A percentile compares a stretch with the other conserved stretches of the same genome.
Conservation (phyloP, 371 early-diverging fungal genomes). For the Lichtheimia ornata region DNA sequence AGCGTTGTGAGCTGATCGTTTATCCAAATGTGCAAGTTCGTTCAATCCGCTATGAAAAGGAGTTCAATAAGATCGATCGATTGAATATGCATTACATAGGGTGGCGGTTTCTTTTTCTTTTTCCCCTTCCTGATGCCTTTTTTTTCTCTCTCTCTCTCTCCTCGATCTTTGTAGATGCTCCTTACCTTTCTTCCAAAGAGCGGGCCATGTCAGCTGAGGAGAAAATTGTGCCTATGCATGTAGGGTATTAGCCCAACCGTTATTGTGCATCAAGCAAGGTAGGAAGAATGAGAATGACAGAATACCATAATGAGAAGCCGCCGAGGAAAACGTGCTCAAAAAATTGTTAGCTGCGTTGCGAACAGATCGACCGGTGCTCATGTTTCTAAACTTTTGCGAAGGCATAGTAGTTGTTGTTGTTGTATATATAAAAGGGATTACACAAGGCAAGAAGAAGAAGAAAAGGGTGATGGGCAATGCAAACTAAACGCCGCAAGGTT, state of each 20-base stretch:
- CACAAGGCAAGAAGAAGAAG: not conserved
- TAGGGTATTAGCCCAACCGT: not conserved
- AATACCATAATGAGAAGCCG: slow-evolving; percentile 14
- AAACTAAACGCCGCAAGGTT: not conserved
- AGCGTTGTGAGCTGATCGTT: slow-evolving; percentile 78
- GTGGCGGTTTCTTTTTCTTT: too few species aligned
- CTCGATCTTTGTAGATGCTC: not conserved
- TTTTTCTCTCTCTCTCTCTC: too few species aligned
- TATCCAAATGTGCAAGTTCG: slow-evolving; percentile 42
- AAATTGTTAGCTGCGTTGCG: slow-evolving; percentile 25
- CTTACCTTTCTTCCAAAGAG: slow-evolving; percentile 10
- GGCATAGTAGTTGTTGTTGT: slow-evolving; percentile 21
- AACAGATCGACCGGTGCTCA: slow-evolving; percentile 32
- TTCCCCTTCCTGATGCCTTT: too few species aligned
- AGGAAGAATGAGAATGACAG: not conserved
- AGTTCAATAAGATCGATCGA: not conserved
- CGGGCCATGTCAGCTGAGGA: slow-evolving; percentile 10
- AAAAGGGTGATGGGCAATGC: not conserved
- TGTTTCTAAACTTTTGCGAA: slow-evolving; percentile 39
- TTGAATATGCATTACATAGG: not conserved
- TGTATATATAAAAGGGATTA: not conserved
- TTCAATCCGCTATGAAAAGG: slow-evolving; percentile 7
- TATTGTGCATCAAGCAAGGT: not conserved
- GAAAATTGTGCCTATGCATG: slow-evolving; percentile 5
- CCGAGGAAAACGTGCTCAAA: slow-evolving; percentile 11